Base-by-base conservation (phyloP, 2,329 filamentous ascomycete species). In the Ceratocystis cacaofunesta region DNA sequence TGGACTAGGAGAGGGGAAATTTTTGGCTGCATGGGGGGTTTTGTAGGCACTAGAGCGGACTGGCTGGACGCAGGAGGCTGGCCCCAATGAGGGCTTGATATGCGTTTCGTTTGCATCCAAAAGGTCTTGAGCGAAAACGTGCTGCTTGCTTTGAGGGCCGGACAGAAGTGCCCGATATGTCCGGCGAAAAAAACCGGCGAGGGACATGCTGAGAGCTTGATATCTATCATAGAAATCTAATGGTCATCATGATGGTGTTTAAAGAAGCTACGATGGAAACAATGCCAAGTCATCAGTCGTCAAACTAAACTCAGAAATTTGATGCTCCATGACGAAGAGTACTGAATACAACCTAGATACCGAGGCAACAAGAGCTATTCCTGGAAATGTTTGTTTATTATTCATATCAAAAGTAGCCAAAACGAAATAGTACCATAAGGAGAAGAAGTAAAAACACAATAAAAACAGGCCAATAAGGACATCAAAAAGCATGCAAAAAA, bases 381-480 rank as follows among this genome's bases (percentile, higher is more conserved):
- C 15, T 58, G 30, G 55, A 58, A 58, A 28, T 28, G n/a, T 25
- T 36, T 15, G n/a, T 58, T 58, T 36, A 58, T 58, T 58, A 36
- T 58, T 25, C 30, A 58, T 58, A 36, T 58, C 55, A 58, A 58
- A 22, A 58, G n/a, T 19, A 52, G n/a, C 48, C 48, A 52, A 52
- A 52, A 52, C n/a, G 22, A 52, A 52, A 52, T n/a, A 58, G 28
- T 32, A n/a, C 17, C 25, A 17, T 1, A n/a, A 58, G 28, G 7
- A n/a, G 12, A 36, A 19, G 22, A 58, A 19, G 55, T 32, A 36
- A 58, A 12, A 36, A 36, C 12, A n/a, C 25, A n/a, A 52, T 32
- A 10, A 22, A 32, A 58, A 36, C 10, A 19, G 28, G 55, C 55
- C 55, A 36, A 19, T n/a, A 36, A 58, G 7, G 28, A 17, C 55